Evolutionary conservation across 257 asterid genomes (phyloP), one percentile per base, ranked within the genome.

Genomic region (Orobanche coerulescens): DNA sequence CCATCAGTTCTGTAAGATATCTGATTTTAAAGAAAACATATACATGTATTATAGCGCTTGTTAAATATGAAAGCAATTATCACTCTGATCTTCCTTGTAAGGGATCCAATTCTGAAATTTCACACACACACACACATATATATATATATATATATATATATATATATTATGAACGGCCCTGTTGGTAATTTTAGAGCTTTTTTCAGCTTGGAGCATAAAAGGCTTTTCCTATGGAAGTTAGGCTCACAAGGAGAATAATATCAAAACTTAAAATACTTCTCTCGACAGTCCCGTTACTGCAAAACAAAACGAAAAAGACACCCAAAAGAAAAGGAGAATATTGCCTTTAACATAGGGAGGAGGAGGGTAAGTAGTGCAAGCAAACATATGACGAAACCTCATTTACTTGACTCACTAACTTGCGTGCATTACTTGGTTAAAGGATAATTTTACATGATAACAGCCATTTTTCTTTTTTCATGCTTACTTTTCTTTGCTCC

Each of bases 71-170:
- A 34, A 51, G 42, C 22, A 55, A 57, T 22, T 49, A 56, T 49
- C 49, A 34, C 25, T 15, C 22, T 0, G 14, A 36, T 33, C 69
- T 36, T 37, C 26, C 25, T 19, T 34, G n/a, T 7, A 43, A 44
- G 30, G 60, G 46, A 26, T 13, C 78, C n/a, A 58, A 64, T 58
- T 49, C 69, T 55, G 67, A 50, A 54, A 67, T 37, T 48, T 52
- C 50, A 50, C 48, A n/a, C n/a, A n/a, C n/a, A n/a, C n/a, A n/a
- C n/a, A n/a, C n/a, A n/a, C n/a, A 31, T 65, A 55, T 42, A 33
- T 36, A 58, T 10, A 25, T 25, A 56, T 10, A 24, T 52, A 39
- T 12, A 31, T 65, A 55, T 42, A 33, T 36, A 58, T 10, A 25
- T 25, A 56, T 10, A 24, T 52, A 39, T 12, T 28, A 50, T 33